phyloP scores from a whole-genome alignment of 164 flowering plant species.

The Kingdonia uniflora region DNA sequence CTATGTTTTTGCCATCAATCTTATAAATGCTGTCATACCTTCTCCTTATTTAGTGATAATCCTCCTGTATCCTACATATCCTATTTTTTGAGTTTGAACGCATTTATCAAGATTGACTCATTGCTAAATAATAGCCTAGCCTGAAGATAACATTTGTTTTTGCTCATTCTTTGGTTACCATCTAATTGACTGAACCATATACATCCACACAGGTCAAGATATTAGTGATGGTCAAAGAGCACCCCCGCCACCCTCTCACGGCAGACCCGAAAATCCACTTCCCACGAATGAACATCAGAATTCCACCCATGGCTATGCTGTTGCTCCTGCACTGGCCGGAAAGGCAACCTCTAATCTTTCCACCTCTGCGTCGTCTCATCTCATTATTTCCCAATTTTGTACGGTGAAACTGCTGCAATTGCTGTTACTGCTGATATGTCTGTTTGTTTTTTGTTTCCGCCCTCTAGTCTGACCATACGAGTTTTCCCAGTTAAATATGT shows the following conservation, averaged over 20 bases:
- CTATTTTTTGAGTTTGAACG: no score
- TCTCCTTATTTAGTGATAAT: no score
- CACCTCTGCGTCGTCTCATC: conserved; percentile 27
- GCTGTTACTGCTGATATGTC: conserved; percentile 7
- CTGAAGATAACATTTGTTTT: neutral
- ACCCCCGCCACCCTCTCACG: conserved; percentile 29
- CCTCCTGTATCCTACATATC: no score
- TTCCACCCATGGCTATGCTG: conserved; percentile 38
- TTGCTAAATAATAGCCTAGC: no score
- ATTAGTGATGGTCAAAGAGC: conserved; percentile 11
- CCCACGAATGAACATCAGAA: conserved; percentile 79
- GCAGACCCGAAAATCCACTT: conserved; percentile 42
- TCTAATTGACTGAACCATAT: neutral
- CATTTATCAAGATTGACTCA: no score
- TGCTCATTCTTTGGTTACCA: neutral
- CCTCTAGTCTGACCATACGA: no score
- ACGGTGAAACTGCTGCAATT: conserved; percentile 14
- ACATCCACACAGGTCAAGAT: conserved; percentile 61
- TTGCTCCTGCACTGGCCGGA: conserved; percentile 77
- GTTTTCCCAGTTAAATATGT: no score
- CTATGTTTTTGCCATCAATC: no score
- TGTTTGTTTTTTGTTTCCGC: conserved; percentile 7
- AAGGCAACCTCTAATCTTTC: conserved; percentile 54
- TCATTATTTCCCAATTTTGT: conserved; percentile 10
- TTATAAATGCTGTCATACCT: no score